Base-by-base conservation (phyloP, 1,139 yeast species). In the Arxiozyma bovina region DNA sequence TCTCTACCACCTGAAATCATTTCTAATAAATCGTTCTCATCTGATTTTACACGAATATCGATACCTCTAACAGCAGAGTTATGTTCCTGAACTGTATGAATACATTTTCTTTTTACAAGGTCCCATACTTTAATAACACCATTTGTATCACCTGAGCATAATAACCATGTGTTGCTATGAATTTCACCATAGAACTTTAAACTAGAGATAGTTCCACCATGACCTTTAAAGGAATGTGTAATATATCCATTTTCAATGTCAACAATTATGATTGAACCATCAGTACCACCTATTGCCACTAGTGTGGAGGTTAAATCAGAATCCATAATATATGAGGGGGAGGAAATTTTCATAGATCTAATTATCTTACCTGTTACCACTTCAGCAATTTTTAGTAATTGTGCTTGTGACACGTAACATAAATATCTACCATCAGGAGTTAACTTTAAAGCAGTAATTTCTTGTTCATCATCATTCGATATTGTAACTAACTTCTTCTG, bases 251-350 rank as follows among this genome's bases (percentile, higher is more conserved):
- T 91, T 60, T 82, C 91, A 48, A 93, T 78, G 70, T 93, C 99
- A 87, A 96, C 90, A 1, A 94, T 96, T 51, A 89, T 84, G 22
- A 91, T 87, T 45, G 83, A 80, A 51, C 99, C 98, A 68, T 94
- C 99, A 0, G 97, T 87, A 50, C 96, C 93, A 51, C 99, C 99
- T 64, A 94, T 84, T 42, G 96, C 96, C 65, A 91, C 81, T 51
- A 93, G 75, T 4, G 96, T 81, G 18, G 96, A 86, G 0, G 97
- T 89, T 6, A 80, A 70, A 69, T 93, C 99, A 40, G 81, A 80
- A 17, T 85, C 77, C 55, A 90, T 79, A 21, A 89, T 85, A 68
- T 87, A 87, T 1, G 88, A 87, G 0, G 98, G 96, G 0, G 96
- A 82, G 3, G 87, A 74, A 54, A 85, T 66, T 67, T 80, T 84